Conservation (phyloP, 305 asterid genomes). For the Rubia balearica region DNA sequence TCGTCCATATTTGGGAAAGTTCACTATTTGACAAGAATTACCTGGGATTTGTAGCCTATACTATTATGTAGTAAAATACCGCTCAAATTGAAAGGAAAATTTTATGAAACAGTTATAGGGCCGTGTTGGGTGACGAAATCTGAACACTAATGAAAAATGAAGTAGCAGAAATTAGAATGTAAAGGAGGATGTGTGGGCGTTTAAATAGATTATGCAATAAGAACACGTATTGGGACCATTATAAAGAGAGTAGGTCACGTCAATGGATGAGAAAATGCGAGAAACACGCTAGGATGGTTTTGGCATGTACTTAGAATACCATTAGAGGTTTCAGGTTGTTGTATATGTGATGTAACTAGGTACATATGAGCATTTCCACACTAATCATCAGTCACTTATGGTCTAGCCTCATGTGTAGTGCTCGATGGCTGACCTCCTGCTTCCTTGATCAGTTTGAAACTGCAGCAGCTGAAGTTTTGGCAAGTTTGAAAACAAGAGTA, state of each 20-base stretch:
- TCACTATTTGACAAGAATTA: not conserved
- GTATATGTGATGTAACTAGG: not conserved
- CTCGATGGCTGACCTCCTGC: not conserved
- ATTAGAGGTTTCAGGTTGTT: too few species aligned
- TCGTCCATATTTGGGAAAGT: not conserved
- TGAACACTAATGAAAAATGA: too few species aligned
- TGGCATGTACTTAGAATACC: not conserved
- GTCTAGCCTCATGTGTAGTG: not conserved
- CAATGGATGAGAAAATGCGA: not conserved
- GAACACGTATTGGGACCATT: too few species aligned
- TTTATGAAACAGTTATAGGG: too few species aligned
- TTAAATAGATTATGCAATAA: too few species aligned
- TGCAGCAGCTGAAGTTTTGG: slow-evolving; percentile 88
- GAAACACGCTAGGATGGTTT: too few species aligned
- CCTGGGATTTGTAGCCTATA: too few species aligned
- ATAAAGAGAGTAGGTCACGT: not conserved
- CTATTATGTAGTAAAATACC: too few species aligned
- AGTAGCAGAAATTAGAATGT: too few species aligned
- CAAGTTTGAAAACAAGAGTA: slow-evolving; percentile 71
- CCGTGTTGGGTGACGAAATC: too few species aligned
- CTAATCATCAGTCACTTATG: not conserved
- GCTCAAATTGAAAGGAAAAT: too few species aligned
- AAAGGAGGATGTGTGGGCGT: too few species aligned
- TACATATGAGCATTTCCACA: not conserved
- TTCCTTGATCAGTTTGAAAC: slow-evolving; percentile 60